Base-by-base conservation (phyloP, 768 basidiomycete species). In the Lentinus brumalis region DNA sequence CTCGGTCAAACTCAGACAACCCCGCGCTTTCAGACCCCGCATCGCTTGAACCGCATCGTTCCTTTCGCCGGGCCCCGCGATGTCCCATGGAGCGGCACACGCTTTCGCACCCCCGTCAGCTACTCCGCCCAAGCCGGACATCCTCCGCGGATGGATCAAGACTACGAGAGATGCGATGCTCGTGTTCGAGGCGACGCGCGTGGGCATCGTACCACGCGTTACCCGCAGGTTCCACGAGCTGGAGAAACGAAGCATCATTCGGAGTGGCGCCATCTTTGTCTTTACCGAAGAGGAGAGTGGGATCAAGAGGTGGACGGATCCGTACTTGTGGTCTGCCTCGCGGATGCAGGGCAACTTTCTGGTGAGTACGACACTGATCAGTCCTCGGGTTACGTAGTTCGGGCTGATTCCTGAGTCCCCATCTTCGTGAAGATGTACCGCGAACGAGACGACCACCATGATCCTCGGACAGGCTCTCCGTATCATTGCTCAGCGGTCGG, bases 271-370 rank as follows among this genome's bases (percentile, higher is more conserved):
- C 8, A 63, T 67, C 49, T 52, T 67, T 31, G 60, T 67, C 29
- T 67, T 64, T 54, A 63, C 66, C 26, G 66, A 67, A 45, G 66
- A 67, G 52, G 66, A 67, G 50, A 64, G 63, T 46, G 62, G 63
- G 6, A 67, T 67, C 58, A 64, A 64, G 45, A 60, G 66, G 21
- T 67, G 66, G 66, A 67, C 66, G 35, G 66, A 67, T 46, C 63
- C 60, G 14, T 67, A 57, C 59, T 46, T 60, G 12, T 67, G 66
- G 66, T 61, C 59, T 5, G 63, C 66, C 16, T 67, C 66, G 29
- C 52, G 66, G 0, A 67, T 64, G 60, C 60, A 65, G 49, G 66
- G 66, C 29, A 60, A 64, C 50, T 67, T 67, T 31, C 29, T 65
- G 38, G 66, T 67, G 49, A 40, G 66, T 59, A 6, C 12, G 15